Evolutionary conservation across 768 basidiomycete genomes (phyloP).

Genomic region (Cystofilobasidium capitatum): DNA sequence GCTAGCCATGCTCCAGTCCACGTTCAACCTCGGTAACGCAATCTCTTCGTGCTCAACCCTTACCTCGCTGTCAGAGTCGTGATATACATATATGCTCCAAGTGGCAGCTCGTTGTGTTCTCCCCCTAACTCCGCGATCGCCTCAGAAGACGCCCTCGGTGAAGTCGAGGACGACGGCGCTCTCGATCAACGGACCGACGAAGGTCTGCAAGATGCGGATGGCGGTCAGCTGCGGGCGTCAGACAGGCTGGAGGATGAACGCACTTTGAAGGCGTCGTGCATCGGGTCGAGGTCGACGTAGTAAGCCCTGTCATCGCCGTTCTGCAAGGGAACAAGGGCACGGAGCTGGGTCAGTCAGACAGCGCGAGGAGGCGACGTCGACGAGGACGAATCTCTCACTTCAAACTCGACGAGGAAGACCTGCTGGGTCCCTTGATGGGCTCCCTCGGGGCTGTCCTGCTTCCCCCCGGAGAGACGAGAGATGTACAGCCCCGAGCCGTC

Average conservation of each 20-base stretch:
- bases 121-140: too few species aligned
- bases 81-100: too few species aligned
- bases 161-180: conserved; percentile 15
- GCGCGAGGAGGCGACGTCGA: too few species aligned
- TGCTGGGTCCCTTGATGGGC: conserved; percentile 3
- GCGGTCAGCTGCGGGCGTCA: not conserved
- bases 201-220: not conserved
- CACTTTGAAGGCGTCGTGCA: conserved; percentile 13
- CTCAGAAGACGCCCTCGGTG: conserved; percentile 8
- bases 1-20: too few species aligned
- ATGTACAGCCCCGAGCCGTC: not conserved
- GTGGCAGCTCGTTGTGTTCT: too few species aligned
- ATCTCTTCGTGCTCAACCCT: too few species aligned
- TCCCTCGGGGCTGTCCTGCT: conserved; percentile 14
- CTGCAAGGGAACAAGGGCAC: not conserved
- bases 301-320: conserved; percentile 4
- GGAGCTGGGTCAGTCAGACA: not conserved
- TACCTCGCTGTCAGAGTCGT: too few species aligned
- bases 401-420: conserved; percentile 15
- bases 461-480: not conserved
- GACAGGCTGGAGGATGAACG: not conserved
- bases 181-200: conserved; percentile 3
- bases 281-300: conserved; percentile 9
- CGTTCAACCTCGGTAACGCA: too few species aligned
- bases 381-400: conserved; percentile 2